Conservation (phyloP, 2,329 filamentous ascomycete genomes). For the Venturia pyrina region DNA sequence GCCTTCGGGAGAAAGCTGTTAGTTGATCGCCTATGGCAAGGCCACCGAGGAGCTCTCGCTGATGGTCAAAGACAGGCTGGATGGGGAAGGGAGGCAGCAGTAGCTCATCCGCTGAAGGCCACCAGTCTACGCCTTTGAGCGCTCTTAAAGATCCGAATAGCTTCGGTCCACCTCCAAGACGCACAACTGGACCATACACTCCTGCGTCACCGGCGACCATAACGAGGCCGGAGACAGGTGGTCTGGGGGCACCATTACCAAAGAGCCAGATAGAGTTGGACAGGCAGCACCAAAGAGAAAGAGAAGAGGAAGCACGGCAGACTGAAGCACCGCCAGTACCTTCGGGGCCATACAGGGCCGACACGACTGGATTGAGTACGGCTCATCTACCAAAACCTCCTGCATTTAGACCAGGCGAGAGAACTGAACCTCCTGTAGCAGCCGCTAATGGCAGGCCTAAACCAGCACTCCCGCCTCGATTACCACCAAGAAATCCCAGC, state of each 20-base stretch:
- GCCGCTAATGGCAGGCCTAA: constrained; percentile 28
- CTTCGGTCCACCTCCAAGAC: constrained; percentile 75
- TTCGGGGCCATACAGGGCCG: constrained; percentile 3
- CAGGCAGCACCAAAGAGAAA: background rate
- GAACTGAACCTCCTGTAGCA: constrained; percentile 47
- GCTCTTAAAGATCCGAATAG: constrained; percentile 64
- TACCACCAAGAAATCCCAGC: constrained; percentile 57
- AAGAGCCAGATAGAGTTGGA: background rate
- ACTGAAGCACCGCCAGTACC: constrained; percentile 1
- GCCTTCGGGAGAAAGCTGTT: constrained; percentile 45
- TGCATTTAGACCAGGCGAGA: constrained; percentile 17
- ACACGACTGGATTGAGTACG: constrained; percentile 11
- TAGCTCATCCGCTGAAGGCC: constrained; percentile 30
- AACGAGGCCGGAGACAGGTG: background rate
- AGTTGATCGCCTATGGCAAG: background rate
- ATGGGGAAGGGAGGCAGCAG: constrained; percentile 45
- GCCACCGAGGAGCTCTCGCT: constrained; percentile 15
- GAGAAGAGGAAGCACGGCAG: background rate
- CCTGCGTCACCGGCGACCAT: background rate
- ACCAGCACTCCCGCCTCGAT: constrained; percentile 53
- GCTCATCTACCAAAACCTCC: constrained; percentile 1
- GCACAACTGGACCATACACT: constrained; percentile 5
- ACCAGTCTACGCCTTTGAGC: constrained; percentile 53
- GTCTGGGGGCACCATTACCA: background rate
- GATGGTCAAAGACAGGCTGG: constrained; percentile 42